These are phyloP conservation scores for Candida xyloterini DNA, from an alignment of 805 yeast genomes.

Conservation along the genomic window DNA sequence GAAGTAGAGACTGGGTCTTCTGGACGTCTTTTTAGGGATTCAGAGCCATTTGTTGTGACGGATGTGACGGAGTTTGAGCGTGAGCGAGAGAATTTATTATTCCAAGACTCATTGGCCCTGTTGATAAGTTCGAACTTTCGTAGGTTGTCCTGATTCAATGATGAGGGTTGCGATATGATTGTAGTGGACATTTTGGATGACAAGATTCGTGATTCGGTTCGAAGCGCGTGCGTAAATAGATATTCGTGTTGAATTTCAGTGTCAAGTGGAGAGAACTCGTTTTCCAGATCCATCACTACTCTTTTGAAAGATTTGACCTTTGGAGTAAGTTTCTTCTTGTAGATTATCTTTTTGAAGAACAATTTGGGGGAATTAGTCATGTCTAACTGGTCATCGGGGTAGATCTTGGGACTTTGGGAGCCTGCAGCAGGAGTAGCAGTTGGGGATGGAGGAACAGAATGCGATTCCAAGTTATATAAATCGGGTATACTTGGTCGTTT, in stretches of 20 bases:
- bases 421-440: slow-evolving; percentile 8
- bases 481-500: slow-evolving; percentile 17
- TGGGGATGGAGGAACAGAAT: slow-evolving; percentile 17
- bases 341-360: slow-evolving; percentile 31
- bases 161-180: slow-evolving; percentile 10
- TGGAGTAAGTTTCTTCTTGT: slow-evolving; percentile 31
- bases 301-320: slow-evolving; percentile 35
- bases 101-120: slow-evolving; percentile 38
- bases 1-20: slow-evolving; percentile 7
- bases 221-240: slow-evolving; percentile 31
- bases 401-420: not conserved
- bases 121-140: slow-evolving; percentile 34
- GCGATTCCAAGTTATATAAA: slow-evolving; percentile 10
- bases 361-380: slow-evolving; percentile 16
- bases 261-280: slow-evolving; percentile 35
- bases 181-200: slow-evolving; percentile 15
- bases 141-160: slow-evolving; percentile 12
- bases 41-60: slow-evolving; percentile 3
- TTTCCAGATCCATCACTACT: slow-evolving; percentile 33
- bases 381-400: slow-evolving; percentile 5
- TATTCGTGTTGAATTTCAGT: slow-evolving; percentile 36
- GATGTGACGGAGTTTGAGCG: slow-evolving; percentile 8
- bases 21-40: slow-evolving; percentile 18
- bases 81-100: slow-evolving; percentile 19
- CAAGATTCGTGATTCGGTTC: slow-evolving; percentile 29